Evolutionary conservation across 2,329 filamentous ascomycete genomes (phyloP).

Genomic region (Paradendryphiella salina): DNA sequence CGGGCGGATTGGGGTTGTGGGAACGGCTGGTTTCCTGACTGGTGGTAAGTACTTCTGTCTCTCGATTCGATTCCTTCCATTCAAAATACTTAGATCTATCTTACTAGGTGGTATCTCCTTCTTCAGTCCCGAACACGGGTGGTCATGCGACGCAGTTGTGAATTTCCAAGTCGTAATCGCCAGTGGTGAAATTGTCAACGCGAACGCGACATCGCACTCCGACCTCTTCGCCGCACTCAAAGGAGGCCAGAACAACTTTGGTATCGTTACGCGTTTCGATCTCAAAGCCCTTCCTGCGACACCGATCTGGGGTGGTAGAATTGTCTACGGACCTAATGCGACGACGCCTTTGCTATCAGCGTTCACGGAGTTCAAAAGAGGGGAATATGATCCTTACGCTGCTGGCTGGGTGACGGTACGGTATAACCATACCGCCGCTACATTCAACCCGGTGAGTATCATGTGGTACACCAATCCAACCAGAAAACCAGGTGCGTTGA

Average conservation of each 20-base stretch:
- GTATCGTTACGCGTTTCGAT: slow-evolving; percentile 50
- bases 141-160: slow-evolving; percentile 29
- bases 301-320: slow-evolving; percentile 25
- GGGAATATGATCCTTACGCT: slow-evolving; percentile 25
- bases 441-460: slow-evolving; percentile 23
- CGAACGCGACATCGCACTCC: slow-evolving; percentile 37
- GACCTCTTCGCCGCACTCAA: slow-evolving; percentile 50
- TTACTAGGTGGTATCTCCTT: slow-evolving; percentile 28
- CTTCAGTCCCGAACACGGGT: slow-evolving; percentile 26
- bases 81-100: not conserved
- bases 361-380: slow-evolving; percentile 27
- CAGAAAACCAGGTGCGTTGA: slow-evolving; percentile 21
- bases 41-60: slow-evolving; percentile 26
- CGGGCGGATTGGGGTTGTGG: slow-evolving; percentile 35
- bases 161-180: slow-evolving; percentile 47
- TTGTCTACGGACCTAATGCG: slow-evolving; percentile 19
- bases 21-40: slow-evolving; percentile 36
- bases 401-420: slow-evolving; percentile 32
- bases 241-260: slow-evolving; percentile 51
- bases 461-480: slow-evolving; percentile 31
- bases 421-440: slow-evolving; percentile 26
- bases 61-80: not conserved
- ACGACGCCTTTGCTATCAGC: slow-evolving; percentile 19
- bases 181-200: slow-evolving; percentile 45
- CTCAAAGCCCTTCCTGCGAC: slow-evolving; percentile 31